Conservation (phyloP, 2,329 filamentous ascomycete species). For the Claviceps sp. region DNA sequence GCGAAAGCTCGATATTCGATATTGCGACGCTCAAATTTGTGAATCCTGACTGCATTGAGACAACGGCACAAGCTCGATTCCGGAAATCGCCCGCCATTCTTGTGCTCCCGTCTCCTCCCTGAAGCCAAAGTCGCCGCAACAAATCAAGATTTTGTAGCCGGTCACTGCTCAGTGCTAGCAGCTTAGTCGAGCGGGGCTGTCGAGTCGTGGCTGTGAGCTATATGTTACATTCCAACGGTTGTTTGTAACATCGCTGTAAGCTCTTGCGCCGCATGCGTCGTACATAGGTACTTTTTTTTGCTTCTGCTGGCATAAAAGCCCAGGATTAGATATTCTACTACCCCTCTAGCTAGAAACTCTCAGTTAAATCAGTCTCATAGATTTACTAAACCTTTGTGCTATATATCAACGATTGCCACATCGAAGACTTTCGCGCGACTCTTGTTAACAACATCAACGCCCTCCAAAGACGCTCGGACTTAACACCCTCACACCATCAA, state of each 20-base stretch:
- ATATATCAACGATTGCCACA: neutral
- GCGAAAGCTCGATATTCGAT: no score
- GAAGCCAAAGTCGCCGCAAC: neutral
- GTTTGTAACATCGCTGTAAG: no score
- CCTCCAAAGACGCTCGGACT: neutral
- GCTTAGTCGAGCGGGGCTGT: neutral
- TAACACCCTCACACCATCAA: neutral
- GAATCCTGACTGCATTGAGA: no score
- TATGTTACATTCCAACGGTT: no score
- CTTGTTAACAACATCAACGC: neutral
- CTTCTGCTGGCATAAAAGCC: no score
- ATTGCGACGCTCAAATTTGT: no score
- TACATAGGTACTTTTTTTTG: no score
- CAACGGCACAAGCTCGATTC: no score
- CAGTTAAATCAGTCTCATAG: neutral
- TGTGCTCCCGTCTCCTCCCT: neutral
- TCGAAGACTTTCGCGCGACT: neutral
- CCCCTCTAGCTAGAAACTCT: no score
- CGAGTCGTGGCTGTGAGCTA: neutral
- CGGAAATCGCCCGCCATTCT: neutral
- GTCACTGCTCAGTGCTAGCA: neutral
- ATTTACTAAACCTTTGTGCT: neutral
- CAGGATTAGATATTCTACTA: no score
- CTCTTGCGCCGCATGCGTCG: no score
- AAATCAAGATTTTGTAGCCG: neutral